Evolutionary conservation across 441 rosid genomes (phyloP), one percentile per base, ranked within the genome.

Genomic region (Adansonia rubrostipa): DNA sequence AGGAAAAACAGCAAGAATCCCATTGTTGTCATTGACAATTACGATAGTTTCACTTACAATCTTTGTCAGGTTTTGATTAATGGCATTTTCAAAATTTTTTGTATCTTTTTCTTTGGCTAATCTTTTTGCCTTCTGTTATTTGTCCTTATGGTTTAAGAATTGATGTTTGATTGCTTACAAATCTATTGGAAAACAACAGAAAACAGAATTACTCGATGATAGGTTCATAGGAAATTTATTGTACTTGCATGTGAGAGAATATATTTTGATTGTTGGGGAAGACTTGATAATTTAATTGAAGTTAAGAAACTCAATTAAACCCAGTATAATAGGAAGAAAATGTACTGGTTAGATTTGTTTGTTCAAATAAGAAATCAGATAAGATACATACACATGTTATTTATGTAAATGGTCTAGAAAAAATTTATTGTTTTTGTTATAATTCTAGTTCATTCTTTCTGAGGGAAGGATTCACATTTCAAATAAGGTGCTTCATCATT

Each of bases 41-140:
- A 94, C 84, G 98, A 96, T 75, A 96, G 98, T 85, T 96, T 96
- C 85, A 96, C 98, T 28, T 93, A 93, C 82, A 94, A 93, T 86
- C 96, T 96, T 76, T 94, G 98, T 57, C 98, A 96, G 98, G 97
- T 96, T 78, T 40, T 28, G 33, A 28, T 28, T 28, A 11, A 50
- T 33, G 73, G 1, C 28, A 17, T 51, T 45, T 79, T 70, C 15
- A 15, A 50, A 66, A 47, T 14, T 58, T 78, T 28, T 28, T 28
- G 50, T 56, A 19, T 44, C 15, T 22, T 73, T 73, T 45, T 45
- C 45, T 28, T 60, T 8, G 11, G n/a, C 20, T 33, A 47, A 14
- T 50, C 44, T 17, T 50, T 76, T 76, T 28, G 63, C 50, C 50
- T 51, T 53, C 61, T 76, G 40, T 54, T 5, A 14, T 57, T n/a